phyloP scores from a whole-genome alignment of 345 rosid genomes.

The Isatis tinctoria region DNA sequence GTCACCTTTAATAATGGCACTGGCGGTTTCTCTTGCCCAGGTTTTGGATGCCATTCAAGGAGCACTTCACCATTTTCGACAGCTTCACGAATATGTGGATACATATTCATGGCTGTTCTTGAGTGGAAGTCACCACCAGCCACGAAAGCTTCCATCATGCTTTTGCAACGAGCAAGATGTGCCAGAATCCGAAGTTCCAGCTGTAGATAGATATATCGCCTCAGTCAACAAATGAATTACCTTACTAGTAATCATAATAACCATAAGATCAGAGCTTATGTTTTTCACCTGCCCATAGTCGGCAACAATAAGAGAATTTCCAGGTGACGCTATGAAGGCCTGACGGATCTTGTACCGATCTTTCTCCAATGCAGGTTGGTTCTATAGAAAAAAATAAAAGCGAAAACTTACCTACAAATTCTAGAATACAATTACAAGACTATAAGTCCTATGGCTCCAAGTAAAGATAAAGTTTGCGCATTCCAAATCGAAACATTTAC shows the following conservation, averaged over 20 bases:
- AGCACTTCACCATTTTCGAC: constrained; percentile 63
- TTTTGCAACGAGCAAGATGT: constrained; percentile 83
- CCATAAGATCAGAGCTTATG: background rate
- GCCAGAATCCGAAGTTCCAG: constrained; percentile 97
- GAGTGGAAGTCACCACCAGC: constrained; percentile 99
- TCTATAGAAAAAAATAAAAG: constrained; percentile 40
- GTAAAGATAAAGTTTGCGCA: background rate
- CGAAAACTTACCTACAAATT: background rate
- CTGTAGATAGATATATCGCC: constrained; percentile 36
- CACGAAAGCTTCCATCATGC: constrained; percentile 94
- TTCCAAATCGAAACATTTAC: background rate
- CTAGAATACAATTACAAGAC: background rate
- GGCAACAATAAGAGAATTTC: constrained; percentile 92
- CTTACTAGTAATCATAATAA: background rate
- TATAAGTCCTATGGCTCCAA: background rate
- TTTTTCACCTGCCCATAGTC: constrained; percentile 90
- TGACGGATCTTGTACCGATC: constrained; percentile 97
- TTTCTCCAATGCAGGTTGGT: constrained; percentile 98
- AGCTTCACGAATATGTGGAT: constrained; percentile 76
- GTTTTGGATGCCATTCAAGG: constrained; percentile 94
- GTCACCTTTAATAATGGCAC: constrained; percentile 80
- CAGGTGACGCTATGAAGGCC: constrained; percentile 91
- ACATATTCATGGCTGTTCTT: constrained; percentile 98
- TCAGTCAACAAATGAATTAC: constrained; percentile 9
- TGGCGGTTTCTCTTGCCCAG: constrained; percentile 94